Base-by-base conservation (phyloP, 2,329 filamentous ascomycete genomes). In the Geosmithia morbida region DNA sequence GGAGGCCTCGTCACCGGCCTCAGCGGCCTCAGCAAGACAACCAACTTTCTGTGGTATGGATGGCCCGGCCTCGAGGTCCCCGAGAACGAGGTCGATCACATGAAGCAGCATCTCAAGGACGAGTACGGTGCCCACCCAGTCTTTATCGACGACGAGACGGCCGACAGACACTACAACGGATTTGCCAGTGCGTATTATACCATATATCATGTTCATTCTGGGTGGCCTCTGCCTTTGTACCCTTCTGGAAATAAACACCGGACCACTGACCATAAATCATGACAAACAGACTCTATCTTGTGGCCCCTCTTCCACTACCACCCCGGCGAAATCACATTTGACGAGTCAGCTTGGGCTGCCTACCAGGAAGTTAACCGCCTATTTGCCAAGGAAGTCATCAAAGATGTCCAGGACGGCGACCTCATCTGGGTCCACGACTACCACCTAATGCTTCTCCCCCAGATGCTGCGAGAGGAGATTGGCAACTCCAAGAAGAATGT, bases 231-330 rank as follows among this genome's bases (percentile, higher is more conserved):
- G n/a, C n/a, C n/a, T n/a, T n/a, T n/a, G n/a, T n/a, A n/a, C n/a
- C 11, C 33, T 37, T 37, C 6, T 1, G 2, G n/a, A 3, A 19
- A n/a, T n/a, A n/a, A n/a, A n/a, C n/a, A n/a, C n/a, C 17, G 14
- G 22, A 20, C 19, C 13, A 16, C 8, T 30, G 18, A 42, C 14
- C 6, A 43, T 19, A n/a, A n/a, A n/a, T 18, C 14, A 42, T 22
- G n/a, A n/a, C 18, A 26, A 30, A 11, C 54, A 90, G 87, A 98
- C 66, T 94, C 87, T 7, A 97, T 97, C 63, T 81, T 98, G 51
- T 98, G 92, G 92, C 92, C 92, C 2, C 80, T 98, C 40, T 94
- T 98, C 72, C 92, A 97, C 70, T 97, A 97, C 68, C 92, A 98
- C 66, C 90, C 92, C 46, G 90, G 90, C 61, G 90, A 97, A 72